Percentiles rank a stretch among this genome's conserved stretches.
These are phyloP conservation scores for Rhododendron simsii DNA, from an alignment of 148 eudicot species.

Conservation along the genomic window DNA sequence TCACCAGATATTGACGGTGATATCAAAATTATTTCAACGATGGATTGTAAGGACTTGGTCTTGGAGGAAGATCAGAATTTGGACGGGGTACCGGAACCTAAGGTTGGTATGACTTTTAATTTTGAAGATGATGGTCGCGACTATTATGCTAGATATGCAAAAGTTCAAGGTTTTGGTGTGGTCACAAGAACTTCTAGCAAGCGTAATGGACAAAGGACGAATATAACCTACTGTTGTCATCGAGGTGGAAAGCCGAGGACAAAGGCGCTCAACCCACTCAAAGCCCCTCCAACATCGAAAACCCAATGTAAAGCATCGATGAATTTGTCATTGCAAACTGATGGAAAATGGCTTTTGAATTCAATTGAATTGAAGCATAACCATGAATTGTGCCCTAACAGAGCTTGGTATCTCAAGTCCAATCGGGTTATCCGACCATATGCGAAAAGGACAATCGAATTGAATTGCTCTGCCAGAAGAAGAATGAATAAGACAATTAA, in stretches of 20 bases:
- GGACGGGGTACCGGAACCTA: neutral
- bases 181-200: neutral
- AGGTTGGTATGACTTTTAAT: neutral
- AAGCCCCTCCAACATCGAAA: neutral
- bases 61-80: neutral
- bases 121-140: neutral
- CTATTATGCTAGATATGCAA: neutral
- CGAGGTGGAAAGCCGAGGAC: neutral
- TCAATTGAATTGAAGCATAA: neutral
- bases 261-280: neutral
- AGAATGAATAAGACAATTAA: neutral
- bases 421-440: neutral
- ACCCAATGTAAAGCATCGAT: neutral
- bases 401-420: neutral
- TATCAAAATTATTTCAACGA: neutral
- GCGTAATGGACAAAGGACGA: neutral
- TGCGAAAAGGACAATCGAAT: neutral
- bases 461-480: neutral
- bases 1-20: neutral
- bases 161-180: neutral
- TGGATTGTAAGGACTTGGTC: neutral
- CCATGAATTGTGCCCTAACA: neutral
- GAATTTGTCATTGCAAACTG: neutral
- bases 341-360: neutral
- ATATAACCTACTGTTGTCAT: neutral